Evolutionary conservation across 192 early-diverging fungal genomes (phyloP).

Genomic region (Glomus cerebriforme): DNA sequence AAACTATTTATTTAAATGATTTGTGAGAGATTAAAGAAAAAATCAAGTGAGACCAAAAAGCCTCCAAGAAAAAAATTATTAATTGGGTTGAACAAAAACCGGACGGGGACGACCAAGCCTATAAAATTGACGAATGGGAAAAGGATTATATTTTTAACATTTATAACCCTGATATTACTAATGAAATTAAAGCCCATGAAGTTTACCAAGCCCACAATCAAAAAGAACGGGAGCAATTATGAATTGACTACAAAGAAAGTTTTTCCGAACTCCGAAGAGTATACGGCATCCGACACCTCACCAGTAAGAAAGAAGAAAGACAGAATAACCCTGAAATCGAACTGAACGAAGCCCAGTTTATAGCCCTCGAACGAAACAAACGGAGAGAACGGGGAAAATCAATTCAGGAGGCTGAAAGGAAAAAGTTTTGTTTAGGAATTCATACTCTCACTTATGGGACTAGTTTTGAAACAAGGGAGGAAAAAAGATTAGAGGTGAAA

Average conservation of each 20-base stretch:
- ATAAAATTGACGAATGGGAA: slow-evolving; percentile 9
- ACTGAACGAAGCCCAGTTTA: neutral
- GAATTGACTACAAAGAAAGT: slow-evolving; percentile 2
- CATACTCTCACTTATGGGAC: neutral
- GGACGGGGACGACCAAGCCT: neutral
- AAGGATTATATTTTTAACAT: slow-evolving; percentile 22
- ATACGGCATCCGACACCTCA: neutral
- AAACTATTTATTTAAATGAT: neutral
- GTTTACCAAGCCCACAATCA: neutral
- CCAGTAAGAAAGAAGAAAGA: neutral
- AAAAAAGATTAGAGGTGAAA: neutral
- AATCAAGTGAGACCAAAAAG: slow-evolving; percentile 6
- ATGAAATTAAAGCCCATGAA: slow-evolving; percentile 21
- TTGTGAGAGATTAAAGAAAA: neutral
- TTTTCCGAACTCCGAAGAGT: neutral
- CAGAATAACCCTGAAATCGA: slow-evolving; percentile 12
- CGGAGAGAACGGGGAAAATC: neutral
- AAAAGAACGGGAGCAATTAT: slow-evolving; percentile 2
- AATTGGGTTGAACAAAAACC: neutral
- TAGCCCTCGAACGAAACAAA: neutral
- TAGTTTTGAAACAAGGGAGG: neutral
- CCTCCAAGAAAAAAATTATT: slow-evolving; percentile 9
- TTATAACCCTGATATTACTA: slow-evolving; percentile 6
- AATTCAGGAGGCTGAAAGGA: neutral
- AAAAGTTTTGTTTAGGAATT: neutral